Evolutionary conservation across 2,329 filamentous ascomycete genomes (phyloP).

Genomic region (Sporothrix phasma): DNA sequence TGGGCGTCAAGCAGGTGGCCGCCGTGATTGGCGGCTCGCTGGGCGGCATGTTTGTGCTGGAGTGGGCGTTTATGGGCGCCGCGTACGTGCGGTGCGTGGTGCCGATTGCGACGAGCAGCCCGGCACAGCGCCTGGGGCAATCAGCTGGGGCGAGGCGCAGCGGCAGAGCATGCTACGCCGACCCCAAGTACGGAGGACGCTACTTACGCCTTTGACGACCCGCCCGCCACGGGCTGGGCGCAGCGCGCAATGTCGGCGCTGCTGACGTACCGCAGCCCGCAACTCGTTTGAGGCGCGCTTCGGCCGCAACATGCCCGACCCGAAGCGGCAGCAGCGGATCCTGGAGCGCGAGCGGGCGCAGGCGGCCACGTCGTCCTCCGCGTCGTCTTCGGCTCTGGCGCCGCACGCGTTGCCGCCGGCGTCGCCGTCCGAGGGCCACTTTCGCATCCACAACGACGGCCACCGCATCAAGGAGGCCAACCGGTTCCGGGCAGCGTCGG

Average conservation of each 20-base stretch:
- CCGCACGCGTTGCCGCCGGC: neutral
- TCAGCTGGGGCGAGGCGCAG: constrained; percentile 84
- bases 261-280: constrained; percentile 86
- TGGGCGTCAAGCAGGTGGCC: constrained; percentile 69
- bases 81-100: constrained; percentile 74
- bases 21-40: constrained; percentile 76
- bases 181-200: constrained; percentile 96
- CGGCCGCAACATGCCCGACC: constrained; percentile 82
- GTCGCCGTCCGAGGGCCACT: constrained; percentile 59
- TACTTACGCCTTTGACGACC: constrained; percentile 85
- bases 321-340: constrained; percentile 73
- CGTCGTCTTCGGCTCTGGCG: neutral
- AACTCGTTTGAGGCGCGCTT: constrained; percentile 96
- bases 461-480: constrained; percentile 51
- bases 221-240: constrained; percentile 80
- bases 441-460: constrained; percentile 75
- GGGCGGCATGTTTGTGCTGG: constrained; percentile 82
- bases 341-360: constrained; percentile 52
- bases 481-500: constrained; percentile 31
- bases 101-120: constrained; percentile 75
- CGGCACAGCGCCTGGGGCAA: constrained; percentile 82
- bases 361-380: neutral
- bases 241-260: constrained; percentile 94
- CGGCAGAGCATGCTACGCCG: constrained; percentile 91
- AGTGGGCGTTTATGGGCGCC: constrained; percentile 85